Base-by-base conservation (phyloP, 805 yeast species). In the Yamadazyma philogaea region DNA sequence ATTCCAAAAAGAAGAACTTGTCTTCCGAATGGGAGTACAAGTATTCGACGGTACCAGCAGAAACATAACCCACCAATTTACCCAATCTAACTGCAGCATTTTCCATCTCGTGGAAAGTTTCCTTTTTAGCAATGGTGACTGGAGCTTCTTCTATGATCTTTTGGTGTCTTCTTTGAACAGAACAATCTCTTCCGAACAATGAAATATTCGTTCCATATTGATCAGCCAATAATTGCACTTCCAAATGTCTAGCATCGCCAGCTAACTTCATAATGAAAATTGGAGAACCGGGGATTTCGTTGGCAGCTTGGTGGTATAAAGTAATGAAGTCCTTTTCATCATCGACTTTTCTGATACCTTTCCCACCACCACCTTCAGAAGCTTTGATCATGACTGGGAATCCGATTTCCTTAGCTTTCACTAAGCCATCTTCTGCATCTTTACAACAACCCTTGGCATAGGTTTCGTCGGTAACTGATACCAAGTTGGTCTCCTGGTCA, bases 321-420 rank as follows among this genome's bases (percentile, higher is more conserved):
- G 87, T 49, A 32, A 74, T 58, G 53, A 93, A 93, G 56, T 89
- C 86, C 50, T 80, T 82, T 64, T 85, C 96, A 49, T 74, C 63
- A 44, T 87, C 96, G 51, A 89, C 98, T 69, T 89, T 89, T 74
- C 99, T 84, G 66, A 93, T 93, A 79, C 99, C 99, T 72, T 93
- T 93, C 75, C 99, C 99, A 72, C 99, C 99, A 69, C 99, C 99
- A 75, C 99, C 99, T 81, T 93, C 99, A 45, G 97, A 89, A 38
- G 99, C 99, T 69, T 93, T 93, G 61, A 93, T 82, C 99, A 93
- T 93, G 42, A 93, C 96, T 24, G 99, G 99, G 74, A 93, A 89
- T 1, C 99, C 99, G 57, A 93, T 90, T 57, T 77, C 64, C 55
- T 75, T 79, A 46, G 99, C 99, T 63, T 85, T 87, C 34, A 53